Conservation (phyloP, 768 basidiomycete species). For the Auriscalpium orientale region DNA sequence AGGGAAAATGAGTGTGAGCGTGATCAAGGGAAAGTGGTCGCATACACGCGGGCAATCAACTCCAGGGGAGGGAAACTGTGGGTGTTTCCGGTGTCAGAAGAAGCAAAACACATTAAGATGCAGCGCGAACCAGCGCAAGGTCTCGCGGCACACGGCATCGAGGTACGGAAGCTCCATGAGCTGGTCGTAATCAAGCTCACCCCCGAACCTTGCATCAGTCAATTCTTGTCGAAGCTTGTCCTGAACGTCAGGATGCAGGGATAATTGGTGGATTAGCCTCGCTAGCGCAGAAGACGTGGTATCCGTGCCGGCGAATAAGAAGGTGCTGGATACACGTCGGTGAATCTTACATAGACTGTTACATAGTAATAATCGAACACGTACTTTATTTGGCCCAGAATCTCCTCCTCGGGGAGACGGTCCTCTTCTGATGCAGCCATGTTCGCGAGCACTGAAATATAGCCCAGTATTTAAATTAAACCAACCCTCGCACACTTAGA, state of each 20-base stretch:
- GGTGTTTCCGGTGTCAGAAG: not conserved
- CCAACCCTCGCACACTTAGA: not conserved
- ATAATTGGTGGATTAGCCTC: conserved; percentile 20
- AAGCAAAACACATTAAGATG: not conserved
- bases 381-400: conserved; percentile 32
- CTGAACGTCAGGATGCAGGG: conserved; percentile 20
- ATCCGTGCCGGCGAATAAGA: conserved; percentile 11
- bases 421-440: conserved; percentile 18
- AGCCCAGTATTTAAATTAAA: not conserved
- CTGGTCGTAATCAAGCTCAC: conserved; percentile 19
- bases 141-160: conserved; percentile 22
- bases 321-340: not conserved
- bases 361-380: not conserved
- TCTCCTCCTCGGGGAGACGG: not conserved
- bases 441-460: conserved; percentile 32
- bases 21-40: not conserved
- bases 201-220: conserved; percentile 5
- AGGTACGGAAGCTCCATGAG: conserved; percentile 20
- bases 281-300: conserved; percentile 16
- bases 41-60: not conserved
- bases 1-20: too few relatives aligned
- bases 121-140: conserved; percentile 17
- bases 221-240: conserved; percentile 22
- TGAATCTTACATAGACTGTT: not conserved
- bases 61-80: not conserved